phyloP scores from a whole-genome alignment of 2,329 filamentous ascomycete species.

The Penicillium sp. region DNA sequence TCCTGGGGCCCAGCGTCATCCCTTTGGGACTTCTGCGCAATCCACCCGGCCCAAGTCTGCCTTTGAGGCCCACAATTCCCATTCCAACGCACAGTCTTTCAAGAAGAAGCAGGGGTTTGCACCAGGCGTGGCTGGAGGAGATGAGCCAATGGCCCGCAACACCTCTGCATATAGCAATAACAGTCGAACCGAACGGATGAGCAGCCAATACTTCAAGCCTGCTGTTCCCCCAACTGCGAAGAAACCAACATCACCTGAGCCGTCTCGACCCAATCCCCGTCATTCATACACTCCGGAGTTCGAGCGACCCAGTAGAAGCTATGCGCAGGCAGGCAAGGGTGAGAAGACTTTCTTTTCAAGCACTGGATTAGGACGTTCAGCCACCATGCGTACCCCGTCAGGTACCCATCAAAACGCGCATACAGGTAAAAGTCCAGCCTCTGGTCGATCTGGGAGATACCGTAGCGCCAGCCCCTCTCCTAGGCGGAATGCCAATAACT shows the following conservation, averaged over 20 bases:
- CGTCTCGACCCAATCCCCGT: constrained; percentile 9
- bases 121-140: constrained; percentile 56
- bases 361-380: constrained; percentile 51
- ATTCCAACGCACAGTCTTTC: constrained; percentile 40
- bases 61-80: constrained; percentile 38
- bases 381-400: constrained; percentile 53
- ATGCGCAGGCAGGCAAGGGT: constrained; percentile 50
- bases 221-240: constrained; percentile 42
- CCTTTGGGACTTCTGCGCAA: constrained; percentile 21
- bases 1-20: constrained; percentile 17
- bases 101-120: constrained; percentile 58
- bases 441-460: constrained; percentile 33
- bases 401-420: constrained; percentile 34
- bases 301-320: constrained; percentile 54
- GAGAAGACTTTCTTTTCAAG: constrained; percentile 57
- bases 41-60: constrained; percentile 37
- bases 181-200: constrained; percentile 33
- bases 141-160: constrained; percentile 56
- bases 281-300: constrained; percentile 36
- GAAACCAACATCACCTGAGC: constrained; percentile 39
- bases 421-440: constrained; percentile 36
- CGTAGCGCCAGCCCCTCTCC: constrained; percentile 46
- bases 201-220: constrained; percentile 37
- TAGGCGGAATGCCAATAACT: constrained; percentile 30
- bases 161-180: constrained; percentile 50